phyloP scores from a whole-genome alignment of 2,329 filamentous ascomycete species.

The Trichophaea hybrida region DNA sequence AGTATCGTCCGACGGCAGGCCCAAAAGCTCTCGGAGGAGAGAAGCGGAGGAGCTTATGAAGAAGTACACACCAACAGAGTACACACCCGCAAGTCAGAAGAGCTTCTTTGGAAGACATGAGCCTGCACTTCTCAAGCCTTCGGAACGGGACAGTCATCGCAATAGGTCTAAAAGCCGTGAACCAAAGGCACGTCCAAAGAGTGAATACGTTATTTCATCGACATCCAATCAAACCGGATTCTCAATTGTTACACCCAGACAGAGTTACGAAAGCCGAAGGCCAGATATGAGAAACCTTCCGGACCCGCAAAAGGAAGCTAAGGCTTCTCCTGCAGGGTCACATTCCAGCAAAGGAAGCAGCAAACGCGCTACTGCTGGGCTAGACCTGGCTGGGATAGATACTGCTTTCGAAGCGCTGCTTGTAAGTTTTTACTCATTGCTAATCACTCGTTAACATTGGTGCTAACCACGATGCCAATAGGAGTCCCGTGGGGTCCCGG shows the following conservation, averaged over 20 bases:
- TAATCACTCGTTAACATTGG: slow-evolving; percentile 41
- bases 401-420: slow-evolving; percentile 47
- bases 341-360: slow-evolving; percentile 6
- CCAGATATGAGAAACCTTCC: slow-evolving; percentile 11
- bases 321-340: slow-evolving; percentile 10
- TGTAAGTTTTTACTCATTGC: slow-evolving; percentile 33
- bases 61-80: slow-evolving; percentile 43
- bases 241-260: slow-evolving; percentile 15
- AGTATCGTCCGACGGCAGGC: slow-evolving; percentile 6
- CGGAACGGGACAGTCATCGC: slow-evolving; percentile 5
- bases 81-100: slow-evolving; percentile 47
- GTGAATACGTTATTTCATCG: slow-evolving; percentile 15
- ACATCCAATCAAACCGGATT: slow-evolving; percentile 9
- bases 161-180: slow-evolving; percentile 10
- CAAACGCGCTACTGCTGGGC: slow-evolving; percentile 13
- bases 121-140: slow-evolving; percentile 31
- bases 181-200: slow-evolving; percentile 28
- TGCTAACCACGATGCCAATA: slow-evolving; percentile 48
- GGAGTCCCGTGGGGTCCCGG: slow-evolving; percentile 82
- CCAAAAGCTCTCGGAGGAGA: slow-evolving; percentile 2
- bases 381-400: slow-evolving; percentile 44
- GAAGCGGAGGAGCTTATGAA: slow-evolving; percentile 17
- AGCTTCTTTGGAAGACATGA: slow-evolving; percentile 44
- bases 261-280: slow-evolving; percentile 13
- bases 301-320: slow-evolving; percentile 5